Percentiles rank a stretch among this genome's conserved stretches.
These are phyloP conservation scores for Aegle marmelos DNA, from an alignment of 345 rosid genomes.

Conservation along the genomic window DNA sequence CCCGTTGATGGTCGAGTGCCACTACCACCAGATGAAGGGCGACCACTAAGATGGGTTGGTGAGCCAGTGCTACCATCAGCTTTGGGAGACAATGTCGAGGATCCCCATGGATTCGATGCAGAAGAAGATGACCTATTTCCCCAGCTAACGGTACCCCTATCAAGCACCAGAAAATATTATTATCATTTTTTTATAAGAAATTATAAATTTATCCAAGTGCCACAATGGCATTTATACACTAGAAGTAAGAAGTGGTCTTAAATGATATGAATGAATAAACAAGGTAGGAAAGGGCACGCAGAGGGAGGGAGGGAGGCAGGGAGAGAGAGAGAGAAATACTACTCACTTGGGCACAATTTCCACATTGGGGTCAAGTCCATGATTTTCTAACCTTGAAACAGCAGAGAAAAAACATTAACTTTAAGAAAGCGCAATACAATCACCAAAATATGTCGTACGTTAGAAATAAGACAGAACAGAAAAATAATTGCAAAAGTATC, in stretches of 20 bases:
- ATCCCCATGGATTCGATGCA: constrained; percentile 85
- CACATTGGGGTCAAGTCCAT: constrained; percentile 91
- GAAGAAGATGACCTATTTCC: constrained; percentile 77
- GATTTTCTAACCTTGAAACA: constrained; percentile 89
- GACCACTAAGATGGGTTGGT: constrained; percentile 73
- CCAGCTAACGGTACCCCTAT: constrained; percentile 93
- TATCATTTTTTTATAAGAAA: too few relatives aligned
- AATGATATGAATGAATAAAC: not conserved
- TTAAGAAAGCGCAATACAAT: not conserved
- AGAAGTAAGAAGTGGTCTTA: not conserved
- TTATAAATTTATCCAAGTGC: constrained; percentile 6
- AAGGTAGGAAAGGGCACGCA: not conserved
- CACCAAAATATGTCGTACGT: not conserved
- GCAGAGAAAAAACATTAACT: constrained; percentile 13
- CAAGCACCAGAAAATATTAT: constrained; percentile 5
- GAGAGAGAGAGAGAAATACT: not conserved
- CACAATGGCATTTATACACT: not conserved
- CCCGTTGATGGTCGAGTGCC: constrained; percentile 94
- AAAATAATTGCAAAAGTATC: not conserved
- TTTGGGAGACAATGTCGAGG: constrained; percentile 65
- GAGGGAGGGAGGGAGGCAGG: not conserved
- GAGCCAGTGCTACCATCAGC: constrained; percentile 74
- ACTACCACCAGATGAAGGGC: constrained; percentile 95
- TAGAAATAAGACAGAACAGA: not conserved
- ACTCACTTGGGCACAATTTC: constrained; percentile 99